Conservation (phyloP, 2,329 filamentous ascomycete species). For the Trichoderma oligosporum region DNA sequence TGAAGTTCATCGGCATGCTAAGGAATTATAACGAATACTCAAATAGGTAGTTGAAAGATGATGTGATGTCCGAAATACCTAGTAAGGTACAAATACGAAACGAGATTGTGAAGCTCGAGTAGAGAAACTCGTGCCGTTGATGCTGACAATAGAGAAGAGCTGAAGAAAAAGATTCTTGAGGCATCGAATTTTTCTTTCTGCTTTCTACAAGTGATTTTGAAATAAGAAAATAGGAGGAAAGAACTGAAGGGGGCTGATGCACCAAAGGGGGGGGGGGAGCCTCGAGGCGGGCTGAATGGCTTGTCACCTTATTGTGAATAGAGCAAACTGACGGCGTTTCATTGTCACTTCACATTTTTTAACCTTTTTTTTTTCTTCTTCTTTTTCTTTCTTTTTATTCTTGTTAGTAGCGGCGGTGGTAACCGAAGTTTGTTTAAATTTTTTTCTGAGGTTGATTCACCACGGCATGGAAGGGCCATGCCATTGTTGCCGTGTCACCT, state of each 20-base stretch:
- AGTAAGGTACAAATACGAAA: not conserved
- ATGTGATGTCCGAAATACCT: too few relatives aligned
- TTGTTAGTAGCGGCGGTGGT: too few relatives aligned
- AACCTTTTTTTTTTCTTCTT: not conserved
- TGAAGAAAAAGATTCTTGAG: not conserved
- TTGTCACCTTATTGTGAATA: not conserved
- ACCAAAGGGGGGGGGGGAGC: not conserved
- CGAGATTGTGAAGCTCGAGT: not conserved
- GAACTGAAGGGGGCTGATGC: not conserved
- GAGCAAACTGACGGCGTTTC: not conserved
- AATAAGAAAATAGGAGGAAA: not conserved
- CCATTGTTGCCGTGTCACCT: not conserved
- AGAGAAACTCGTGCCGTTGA: not conserved
- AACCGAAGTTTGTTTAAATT: too few relatives aligned
- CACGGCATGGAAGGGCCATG: not conserved
- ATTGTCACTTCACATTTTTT: not conserved
- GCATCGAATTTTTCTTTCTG: conserved; percentile 1
- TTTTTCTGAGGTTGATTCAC: not conserved
- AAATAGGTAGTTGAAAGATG: too few relatives aligned
- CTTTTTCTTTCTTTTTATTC: not conserved
- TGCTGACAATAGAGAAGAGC: not conserved
- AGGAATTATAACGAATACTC: too few relatives aligned
- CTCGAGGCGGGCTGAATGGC: not conserved
- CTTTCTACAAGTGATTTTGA: not conserved
- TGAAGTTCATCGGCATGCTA: conserved; percentile 3